phyloP scores from a whole-genome alignment of 768 basidiomycete genomes.

The Russula brevipes region DNA sequence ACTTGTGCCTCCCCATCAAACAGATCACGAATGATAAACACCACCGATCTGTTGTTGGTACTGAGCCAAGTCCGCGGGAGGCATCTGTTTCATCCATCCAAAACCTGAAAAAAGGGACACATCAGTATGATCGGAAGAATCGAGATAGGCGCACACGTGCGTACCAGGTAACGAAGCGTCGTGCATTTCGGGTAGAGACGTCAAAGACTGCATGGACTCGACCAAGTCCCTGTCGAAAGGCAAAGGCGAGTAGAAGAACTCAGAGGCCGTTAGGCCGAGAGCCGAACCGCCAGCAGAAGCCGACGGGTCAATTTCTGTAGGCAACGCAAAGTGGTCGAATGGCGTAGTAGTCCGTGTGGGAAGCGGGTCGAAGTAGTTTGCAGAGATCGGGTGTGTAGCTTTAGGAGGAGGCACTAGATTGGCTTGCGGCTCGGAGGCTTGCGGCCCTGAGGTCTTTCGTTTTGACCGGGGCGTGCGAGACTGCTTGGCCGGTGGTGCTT shows the following conservation, averaged over 20 bases:
- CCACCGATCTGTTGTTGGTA: background rate
- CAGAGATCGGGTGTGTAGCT: background rate
- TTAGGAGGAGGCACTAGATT: background rate
- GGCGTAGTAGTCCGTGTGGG: slow-evolving; percentile 11
- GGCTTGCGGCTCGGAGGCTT: background rate
- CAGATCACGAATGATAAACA: background rate
- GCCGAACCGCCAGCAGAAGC: background rate
- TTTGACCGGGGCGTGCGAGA: slow-evolving; percentile 4
- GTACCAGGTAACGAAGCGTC: slow-evolving; percentile 21
- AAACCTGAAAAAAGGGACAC: slow-evolving; percentile 5
- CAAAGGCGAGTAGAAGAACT: slow-evolving; percentile 23
- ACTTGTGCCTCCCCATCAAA: background rate
- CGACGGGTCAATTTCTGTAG: background rate
- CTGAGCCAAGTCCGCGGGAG: slow-evolving; percentile 12
- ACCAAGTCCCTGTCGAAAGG: slow-evolving; percentile 24
- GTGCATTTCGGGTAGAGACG: slow-evolving; percentile 11
- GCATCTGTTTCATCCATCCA: slow-evolving; percentile 26
- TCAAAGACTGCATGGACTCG: slow-evolving; percentile 23
- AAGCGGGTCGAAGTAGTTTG: slow-evolving; percentile 23
- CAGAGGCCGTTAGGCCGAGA: slow-evolving; percentile 18
- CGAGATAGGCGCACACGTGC: background rate
- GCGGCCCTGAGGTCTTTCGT: background rate
- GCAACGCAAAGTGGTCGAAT: slow-evolving; percentile 22
- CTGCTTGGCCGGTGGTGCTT: background rate
- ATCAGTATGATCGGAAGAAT: background rate